Conservation (phyloP, 1,284 basidiomycete species). For the Cryptococcus jaspeensis region DNA sequence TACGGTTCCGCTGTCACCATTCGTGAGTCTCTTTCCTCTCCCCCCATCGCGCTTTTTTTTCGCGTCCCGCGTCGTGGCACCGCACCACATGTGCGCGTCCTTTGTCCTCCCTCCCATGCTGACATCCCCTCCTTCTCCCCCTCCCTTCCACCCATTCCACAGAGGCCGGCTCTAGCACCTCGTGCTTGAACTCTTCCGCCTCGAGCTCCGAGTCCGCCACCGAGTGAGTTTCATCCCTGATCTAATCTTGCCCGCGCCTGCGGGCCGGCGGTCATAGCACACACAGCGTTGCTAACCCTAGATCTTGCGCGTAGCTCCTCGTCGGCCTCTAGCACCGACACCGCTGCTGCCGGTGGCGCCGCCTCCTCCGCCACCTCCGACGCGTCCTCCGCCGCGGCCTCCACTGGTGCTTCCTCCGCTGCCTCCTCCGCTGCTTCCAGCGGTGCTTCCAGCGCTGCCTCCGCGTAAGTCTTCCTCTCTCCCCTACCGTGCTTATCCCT, state of each 20-base stretch:
- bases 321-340: conserved; percentile 10
- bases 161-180: conserved; percentile 16
- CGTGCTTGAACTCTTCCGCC: conserved; percentile 14
- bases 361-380: conserved; percentile 7
- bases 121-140: no score
- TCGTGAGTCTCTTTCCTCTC: conserved; percentile 20
- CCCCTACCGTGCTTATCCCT: background rate
- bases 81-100: no score
- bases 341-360: conserved; percentile 12
- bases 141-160: background rate
- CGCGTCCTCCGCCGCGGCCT: background rate
- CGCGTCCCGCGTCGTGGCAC: no score
- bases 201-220: conserved; percentile 9
- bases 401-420: conserved; percentile 10
- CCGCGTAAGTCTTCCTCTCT: conserved; percentile 8
- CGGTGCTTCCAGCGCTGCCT: conserved; percentile 9
- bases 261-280: conserved; percentile 9
- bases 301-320: background rate
- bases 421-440: conserved; percentile 13
- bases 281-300: background rate
- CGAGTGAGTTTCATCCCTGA: background rate
- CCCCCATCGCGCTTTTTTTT: background rate
- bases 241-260: background rate
- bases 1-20: conserved; percentile 33
- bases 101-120: no score